Evolutionary conservation across 2,329 filamentous ascomycete genomes (phyloP), one percentile per base, ranked within the genome.

Genomic region (Colletotrichum paranaense): DNA sequence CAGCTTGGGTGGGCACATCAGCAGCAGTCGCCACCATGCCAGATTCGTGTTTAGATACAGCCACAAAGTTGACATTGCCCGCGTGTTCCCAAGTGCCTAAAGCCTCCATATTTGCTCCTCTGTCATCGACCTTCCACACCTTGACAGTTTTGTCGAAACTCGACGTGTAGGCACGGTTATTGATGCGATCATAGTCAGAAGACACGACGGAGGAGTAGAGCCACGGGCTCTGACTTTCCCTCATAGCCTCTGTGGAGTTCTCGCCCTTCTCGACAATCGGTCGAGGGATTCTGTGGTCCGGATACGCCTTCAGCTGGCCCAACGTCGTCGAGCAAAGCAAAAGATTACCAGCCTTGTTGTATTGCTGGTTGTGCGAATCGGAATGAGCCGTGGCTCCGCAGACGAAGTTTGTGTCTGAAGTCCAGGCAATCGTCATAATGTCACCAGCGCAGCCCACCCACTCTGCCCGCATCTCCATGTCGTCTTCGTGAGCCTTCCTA

Each of bases 291-390:
- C 89, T 85, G 76, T 92, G 91, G 55, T 92, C 86, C 0, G 89
- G 81, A 76, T 88, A 88, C 0, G 89, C 87, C 6, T 79, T 84
- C 2, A 92, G 78, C 0, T 82, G 85, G 0, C 86, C 84, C 1
- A 78, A 76, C 0, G 72, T 76, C 1, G 84, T 82, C 0, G 88
- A 91, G 7, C 88, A 90, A 1, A 92, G 80, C 1, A 90, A 81
- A 11, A 92, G 79, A 76, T 92, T 92, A 1, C 91, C 90, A 0
- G 88, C 87, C 75, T 89, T 91, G 76, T 92, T 92, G 77, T 92
- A 92, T 74, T 92, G 90, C 77, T 92, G 90, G 70, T 92, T 92
- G 55, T 90, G 88, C 0, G 84, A 81, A 76, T 92, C 91, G 0
- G 89, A 92, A 79, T 92, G 90, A 0, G 88, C 88, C 0, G 89